Base-by-base conservation (phyloP, 202 grass and related monocot genomes). In the Panicum hallii region DNA sequence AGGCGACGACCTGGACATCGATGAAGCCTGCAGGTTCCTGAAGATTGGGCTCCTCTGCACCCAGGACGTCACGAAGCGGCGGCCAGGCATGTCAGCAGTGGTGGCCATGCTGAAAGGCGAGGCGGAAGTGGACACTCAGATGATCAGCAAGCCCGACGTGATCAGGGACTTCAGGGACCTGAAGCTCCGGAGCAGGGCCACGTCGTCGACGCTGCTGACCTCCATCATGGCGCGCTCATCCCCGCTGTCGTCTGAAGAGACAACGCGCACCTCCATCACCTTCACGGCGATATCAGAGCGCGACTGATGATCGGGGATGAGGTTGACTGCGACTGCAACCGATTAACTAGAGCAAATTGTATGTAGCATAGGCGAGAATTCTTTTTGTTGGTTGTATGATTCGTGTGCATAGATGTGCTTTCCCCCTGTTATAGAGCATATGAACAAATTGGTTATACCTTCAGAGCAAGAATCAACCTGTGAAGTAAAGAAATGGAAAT, bases 21-120 rank as follows among this genome's bases (percentile, higher is more conserved):
- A 89, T 4, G 89, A 98, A 81, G 93, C 93, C n/a, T 95, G 89
- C 73, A 88, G 58, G 11, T 95, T 95, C 70, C 81, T 98, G 82
- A 90, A 89, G 43, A 43, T 98, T 19, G 95, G 91, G 42, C 88
- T 98, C 14, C 80, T 98, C 20, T 98, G 95, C 75, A 92, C 95
- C 1, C 91, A 98, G 89, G 74, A 92, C 50, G 38, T 76, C 17
- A 90, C 82, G 2, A 98, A 92, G 38, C 82, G 81, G 19, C 89
- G 95, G 42, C 95, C 95, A 8, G 48, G 71, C 60, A 98, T 98
- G 91, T 75, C 87, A 7, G 45, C 50, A 4, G 89, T 88, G 47
- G 7, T 92, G 2, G 48, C 71, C 20, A 93, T 95, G 95, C 74
- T 98, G 81, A 83, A 23, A 15, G 95, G 95, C 6, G 89, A 90